Conservation (phyloP, 495 filamentous ascomycete species). For the Trypethelium eluteriae region DNA sequence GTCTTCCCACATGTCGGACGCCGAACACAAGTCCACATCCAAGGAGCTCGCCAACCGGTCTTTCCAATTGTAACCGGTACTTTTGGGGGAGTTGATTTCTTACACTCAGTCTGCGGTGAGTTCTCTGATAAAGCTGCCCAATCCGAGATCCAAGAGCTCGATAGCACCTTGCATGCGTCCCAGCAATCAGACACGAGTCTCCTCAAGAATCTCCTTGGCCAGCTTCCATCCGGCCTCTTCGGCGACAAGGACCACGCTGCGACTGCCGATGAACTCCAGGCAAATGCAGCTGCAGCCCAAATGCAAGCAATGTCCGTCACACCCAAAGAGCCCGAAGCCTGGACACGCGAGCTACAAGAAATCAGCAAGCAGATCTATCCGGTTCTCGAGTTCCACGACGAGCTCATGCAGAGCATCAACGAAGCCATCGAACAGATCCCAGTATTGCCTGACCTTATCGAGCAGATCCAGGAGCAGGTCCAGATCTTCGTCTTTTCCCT, state of each 20-base stretch:
- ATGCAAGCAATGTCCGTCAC: conserved; percentile 58
- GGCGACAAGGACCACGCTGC: conserved; percentile 59
- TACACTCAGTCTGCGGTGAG: conserved; percentile 85
- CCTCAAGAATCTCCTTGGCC: conserved; percentile 65
- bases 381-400: conserved; percentile 79
- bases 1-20: conserved; percentile 83
- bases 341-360: conserved; percentile 57
- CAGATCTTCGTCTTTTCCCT: conserved; percentile 80
- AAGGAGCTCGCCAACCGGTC: conserved; percentile 54
- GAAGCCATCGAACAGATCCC: conserved; percentile 73
- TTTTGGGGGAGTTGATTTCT: conserved; percentile 75
- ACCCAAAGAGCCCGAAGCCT: conserved; percentile 69
- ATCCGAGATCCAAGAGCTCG: conserved; percentile 74
- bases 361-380: conserved; percentile 71
- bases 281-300: conserved; percentile 47
- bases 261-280: conserved; percentile 53
- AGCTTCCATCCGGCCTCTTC: conserved; percentile 69
- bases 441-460: conserved; percentile 66
- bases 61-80: conserved; percentile 78
- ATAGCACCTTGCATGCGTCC: conserved; percentile 61
- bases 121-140: conserved; percentile 81
- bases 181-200: conserved; percentile 51
- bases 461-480: conserved; percentile 62
- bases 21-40: conserved; percentile 54
- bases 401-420: conserved; percentile 69